phyloP scores from a whole-genome alignment of 176 grass and related monocot genomes.

The Eremochloa ophiuroides region DNA sequence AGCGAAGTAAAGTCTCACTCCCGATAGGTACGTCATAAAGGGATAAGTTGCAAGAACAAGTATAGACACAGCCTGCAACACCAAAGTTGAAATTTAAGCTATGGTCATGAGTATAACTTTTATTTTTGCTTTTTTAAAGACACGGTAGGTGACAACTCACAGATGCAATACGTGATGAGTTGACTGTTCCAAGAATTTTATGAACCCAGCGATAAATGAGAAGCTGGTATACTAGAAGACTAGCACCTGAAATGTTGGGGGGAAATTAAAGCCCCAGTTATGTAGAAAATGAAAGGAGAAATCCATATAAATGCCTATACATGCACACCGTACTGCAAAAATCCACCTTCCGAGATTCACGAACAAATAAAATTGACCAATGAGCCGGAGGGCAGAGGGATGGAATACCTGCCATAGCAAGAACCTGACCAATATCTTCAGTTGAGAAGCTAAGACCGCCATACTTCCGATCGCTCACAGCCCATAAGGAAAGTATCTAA shows the following conservation, averaged over 20 bases:
- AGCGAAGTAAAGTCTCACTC: slow-evolving; percentile 31
- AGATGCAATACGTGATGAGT: slow-evolving; percentile 43
- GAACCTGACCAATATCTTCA: slow-evolving; percentile 55
- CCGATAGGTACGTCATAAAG: slow-evolving; percentile 56
- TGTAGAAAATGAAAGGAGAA: neutral
- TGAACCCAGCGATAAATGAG: slow-evolving; percentile 51
- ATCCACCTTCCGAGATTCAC: neutral
- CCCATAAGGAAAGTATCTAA: slow-evolving; percentile 77
- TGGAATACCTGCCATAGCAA: slow-evolving; percentile 62
- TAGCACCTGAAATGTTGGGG: slow-evolving; percentile 36
- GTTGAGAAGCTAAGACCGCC: slow-evolving; percentile 69
- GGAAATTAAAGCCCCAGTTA: neutral
- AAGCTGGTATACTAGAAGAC: slow-evolving; percentile 62
- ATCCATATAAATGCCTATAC: neutral
- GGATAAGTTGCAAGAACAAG: slow-evolving; percentile 59
- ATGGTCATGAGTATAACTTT: neutral
- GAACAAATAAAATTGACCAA: slow-evolving; percentile 5
- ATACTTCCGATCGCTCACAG: slow-evolving; percentile 54
- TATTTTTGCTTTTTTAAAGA: neutral
- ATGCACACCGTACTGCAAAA: neutral
- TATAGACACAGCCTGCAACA: slow-evolving; percentile 52
- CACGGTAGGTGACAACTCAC: slow-evolving; percentile 16
- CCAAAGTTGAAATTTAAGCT: neutral
- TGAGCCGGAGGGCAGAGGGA: neutral
- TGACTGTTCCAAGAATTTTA: slow-evolving; percentile 45